Conservation (phyloP, 176 grass and related monocot genomes). For the Zea luxurians region DNA sequence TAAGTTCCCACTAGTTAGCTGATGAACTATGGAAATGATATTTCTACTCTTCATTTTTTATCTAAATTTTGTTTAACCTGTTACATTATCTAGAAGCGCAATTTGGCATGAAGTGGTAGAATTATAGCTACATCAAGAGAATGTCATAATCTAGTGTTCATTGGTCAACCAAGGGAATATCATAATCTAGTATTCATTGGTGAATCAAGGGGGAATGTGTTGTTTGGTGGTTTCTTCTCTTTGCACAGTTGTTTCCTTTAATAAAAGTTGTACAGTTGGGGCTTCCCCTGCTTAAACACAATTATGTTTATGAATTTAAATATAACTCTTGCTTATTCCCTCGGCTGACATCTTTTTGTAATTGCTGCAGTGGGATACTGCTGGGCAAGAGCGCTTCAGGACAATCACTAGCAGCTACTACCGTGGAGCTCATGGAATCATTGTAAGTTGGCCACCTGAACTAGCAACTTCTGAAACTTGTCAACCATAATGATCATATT, state of each 20-base stretch:
- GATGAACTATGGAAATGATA: constrained; percentile 5
- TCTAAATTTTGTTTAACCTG: too few relatives aligned
- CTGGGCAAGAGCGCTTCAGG: constrained; percentile 87
- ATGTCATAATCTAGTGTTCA: neutral
- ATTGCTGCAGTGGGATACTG: constrained; percentile 71
- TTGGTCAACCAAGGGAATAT: neutral
- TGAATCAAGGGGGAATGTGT: too few relatives aligned
- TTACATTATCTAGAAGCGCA: neutral
- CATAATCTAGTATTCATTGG: too few relatives aligned
- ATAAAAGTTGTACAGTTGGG: too few relatives aligned
- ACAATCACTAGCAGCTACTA: constrained; percentile 92
- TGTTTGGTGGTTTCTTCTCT: too few relatives aligned
- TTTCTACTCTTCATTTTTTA: neutral
- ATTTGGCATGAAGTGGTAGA: neutral
- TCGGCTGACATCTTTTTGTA: constrained; percentile 10
- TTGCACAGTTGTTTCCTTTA: too few relatives aligned
- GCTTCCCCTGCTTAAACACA: too few relatives aligned
- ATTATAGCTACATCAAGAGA: neutral
- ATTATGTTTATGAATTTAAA: too few relatives aligned
- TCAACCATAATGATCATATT: neutral
- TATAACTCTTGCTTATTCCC: neutral
- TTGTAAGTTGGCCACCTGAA: too few relatives aligned
- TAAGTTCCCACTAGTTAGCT: too few relatives aligned
- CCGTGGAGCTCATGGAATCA: constrained; percentile 82
- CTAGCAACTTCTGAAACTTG: neutral